phyloP scores from a whole-genome alignment of 805 yeast genomes.

The Yamadazyma akitaensis region DNA sequence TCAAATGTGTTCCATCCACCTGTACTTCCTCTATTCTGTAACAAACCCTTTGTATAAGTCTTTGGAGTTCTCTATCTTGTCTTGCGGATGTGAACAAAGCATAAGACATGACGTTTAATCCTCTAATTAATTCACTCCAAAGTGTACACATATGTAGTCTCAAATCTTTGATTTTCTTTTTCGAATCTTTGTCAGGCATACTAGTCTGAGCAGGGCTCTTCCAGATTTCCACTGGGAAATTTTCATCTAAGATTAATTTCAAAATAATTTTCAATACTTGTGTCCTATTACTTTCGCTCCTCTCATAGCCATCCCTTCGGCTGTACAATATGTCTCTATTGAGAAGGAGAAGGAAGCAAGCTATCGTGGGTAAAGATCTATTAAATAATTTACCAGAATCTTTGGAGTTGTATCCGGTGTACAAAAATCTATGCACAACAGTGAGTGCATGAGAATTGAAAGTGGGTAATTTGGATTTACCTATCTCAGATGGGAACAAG shows the following conservation, averaged over 20 bases:
- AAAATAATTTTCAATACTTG: slow-evolving; percentile 18
- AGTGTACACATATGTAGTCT: slow-evolving; percentile 28
- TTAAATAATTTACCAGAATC: not conserved
- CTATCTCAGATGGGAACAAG: slow-evolving; percentile 25
- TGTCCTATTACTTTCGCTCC: not conserved
- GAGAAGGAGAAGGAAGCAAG: slow-evolving; percentile 21
- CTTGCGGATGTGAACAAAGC: slow-evolving; percentile 2
- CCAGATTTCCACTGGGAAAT: slow-evolving; percentile 24
- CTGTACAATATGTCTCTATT: slow-evolving; percentile 20
- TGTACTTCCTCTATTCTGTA: slow-evolving; percentile 19
- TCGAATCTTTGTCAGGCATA: slow-evolving; percentile 16
- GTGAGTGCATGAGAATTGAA: not conserved
- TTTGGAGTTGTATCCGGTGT: not conserved
- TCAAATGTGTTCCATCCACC: slow-evolving; percentile 20
- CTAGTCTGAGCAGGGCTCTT: slow-evolving; percentile 29
- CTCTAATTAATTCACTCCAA: slow-evolving; percentile 36
- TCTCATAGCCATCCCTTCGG: slow-evolving; percentile 14
- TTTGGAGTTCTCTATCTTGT: slow-evolving; percentile 5
- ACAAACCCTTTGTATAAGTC: slow-evolving; percentile 3
- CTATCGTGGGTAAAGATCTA: slow-evolving; percentile 17
- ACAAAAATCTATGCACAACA: slow-evolving; percentile 4
- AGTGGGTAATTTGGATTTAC: not conserved
- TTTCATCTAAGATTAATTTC: slow-evolving; percentile 11
- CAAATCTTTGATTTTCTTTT: slow-evolving; percentile 19
- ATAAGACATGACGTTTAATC: slow-evolving; percentile 19